Conservation (phyloP, 176 grass and related monocot species). For the Otatea glauca region DNA sequence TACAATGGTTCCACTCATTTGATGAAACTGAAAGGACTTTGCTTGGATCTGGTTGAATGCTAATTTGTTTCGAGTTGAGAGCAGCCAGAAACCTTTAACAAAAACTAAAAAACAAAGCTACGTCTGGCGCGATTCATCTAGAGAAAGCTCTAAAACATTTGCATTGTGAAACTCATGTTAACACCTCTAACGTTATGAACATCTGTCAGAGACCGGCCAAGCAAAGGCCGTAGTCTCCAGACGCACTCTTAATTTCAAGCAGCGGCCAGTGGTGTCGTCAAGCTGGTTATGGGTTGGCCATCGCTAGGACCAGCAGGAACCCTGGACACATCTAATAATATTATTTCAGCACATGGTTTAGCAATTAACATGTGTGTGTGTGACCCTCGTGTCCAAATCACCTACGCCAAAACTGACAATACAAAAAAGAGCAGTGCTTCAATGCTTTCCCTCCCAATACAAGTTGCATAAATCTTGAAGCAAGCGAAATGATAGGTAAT, state of each 20-base stretch:
- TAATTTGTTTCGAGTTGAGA: not conserved
- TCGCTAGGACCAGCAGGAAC: not conserved
- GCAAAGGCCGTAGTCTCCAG: not conserved
- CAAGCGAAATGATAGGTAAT: too few relatives aligned
- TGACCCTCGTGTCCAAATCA: conserved; percentile 5
- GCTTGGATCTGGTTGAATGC: not conserved
- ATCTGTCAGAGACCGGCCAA: not conserved
- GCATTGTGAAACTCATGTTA: not conserved
- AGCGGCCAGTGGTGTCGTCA: conserved; percentile 8
- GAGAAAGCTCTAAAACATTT: not conserved
- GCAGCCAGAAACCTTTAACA: not conserved
- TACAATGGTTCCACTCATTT: not conserved
- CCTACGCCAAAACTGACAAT: not conserved
- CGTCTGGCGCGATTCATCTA: not conserved
- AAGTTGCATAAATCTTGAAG: too few relatives aligned
- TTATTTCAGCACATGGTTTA: conserved; percentile 1
- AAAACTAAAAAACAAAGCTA: not conserved
- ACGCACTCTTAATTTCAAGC: not conserved
- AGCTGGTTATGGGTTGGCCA: not conserved
- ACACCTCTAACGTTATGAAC: too few relatives aligned
- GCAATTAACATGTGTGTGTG: not conserved
- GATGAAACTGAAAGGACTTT: not conserved
- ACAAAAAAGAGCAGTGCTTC: too few relatives aligned
- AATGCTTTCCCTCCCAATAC: too few relatives aligned
- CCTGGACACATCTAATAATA: not conserved